A percentile compares a stretch with the other conserved stretches of the same genome.
Evolutionary conservation across 345 rosid genomes (phyloP).

Genomic region (Eucalyptus albens): DNA sequence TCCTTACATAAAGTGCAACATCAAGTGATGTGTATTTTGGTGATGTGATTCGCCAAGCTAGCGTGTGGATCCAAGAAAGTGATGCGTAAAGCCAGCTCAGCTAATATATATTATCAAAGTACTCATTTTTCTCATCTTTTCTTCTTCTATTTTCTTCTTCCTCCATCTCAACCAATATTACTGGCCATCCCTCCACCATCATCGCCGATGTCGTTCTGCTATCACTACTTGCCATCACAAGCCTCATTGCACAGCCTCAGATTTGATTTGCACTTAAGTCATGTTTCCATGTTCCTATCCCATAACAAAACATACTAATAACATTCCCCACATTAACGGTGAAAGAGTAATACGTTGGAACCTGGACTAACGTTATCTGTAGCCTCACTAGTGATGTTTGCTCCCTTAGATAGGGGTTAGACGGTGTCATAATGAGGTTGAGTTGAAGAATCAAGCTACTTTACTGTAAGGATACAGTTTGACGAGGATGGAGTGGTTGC

Average conservation of each 20-base stretch:
- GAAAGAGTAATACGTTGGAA: too few species aligned
- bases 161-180: not conserved
- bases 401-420: too few species aligned
- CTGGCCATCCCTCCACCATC: not conserved
- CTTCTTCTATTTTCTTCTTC: not conserved
- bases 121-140: not conserved
- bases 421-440: not conserved
- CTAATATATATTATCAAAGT: not conserved
- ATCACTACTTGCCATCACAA: not conserved
- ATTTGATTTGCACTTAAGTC: not conserved
- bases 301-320: not conserved
- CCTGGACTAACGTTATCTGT: too few species aligned
- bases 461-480: too few species aligned
- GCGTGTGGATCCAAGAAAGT: not conserved
- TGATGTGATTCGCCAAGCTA: fast-evolving
- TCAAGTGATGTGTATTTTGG: not conserved
- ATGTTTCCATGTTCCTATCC: not conserved
- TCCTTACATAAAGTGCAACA: not conserved
- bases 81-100: not conserved
- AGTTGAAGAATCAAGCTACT: not conserved
- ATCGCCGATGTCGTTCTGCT: not conserved
- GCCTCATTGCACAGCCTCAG: not conserved
- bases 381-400: too few species aligned
- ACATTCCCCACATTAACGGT: not conserved
- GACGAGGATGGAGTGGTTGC: too few species aligned